Conservation (phyloP, 495 filamentous ascomycete genomes). For the Neurospora sp. region DNA sequence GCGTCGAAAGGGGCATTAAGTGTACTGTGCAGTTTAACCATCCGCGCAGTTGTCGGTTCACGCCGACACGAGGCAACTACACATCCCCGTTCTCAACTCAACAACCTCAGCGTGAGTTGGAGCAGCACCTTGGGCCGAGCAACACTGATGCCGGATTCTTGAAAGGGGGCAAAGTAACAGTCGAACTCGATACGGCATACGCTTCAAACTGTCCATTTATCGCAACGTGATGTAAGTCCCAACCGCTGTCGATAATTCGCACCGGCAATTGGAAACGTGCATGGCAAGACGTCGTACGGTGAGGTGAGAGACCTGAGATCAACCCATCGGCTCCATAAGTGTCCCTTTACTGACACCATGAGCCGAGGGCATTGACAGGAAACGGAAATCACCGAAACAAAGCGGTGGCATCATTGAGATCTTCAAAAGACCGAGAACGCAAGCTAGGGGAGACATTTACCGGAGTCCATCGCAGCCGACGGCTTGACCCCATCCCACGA, state of each 20-base stretch:
- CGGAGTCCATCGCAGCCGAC: not conserved
- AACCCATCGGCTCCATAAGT: not conserved
- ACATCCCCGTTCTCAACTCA: not conserved
- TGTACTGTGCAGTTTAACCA: not conserved
- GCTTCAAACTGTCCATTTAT: not conserved
- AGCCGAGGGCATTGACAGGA: not conserved
- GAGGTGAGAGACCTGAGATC: not conserved
- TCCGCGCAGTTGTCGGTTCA: not conserved
- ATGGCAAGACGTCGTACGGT: not conserved
- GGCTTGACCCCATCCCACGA: not conserved
- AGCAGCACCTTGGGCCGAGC: not conserved
- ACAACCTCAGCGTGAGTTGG: not conserved
- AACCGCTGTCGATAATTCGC: not conserved
- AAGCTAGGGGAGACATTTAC: not conserved
- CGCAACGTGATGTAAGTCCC: not conserved
- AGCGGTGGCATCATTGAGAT: not conserved
- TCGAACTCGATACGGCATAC: not conserved
- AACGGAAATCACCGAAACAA: not conserved
- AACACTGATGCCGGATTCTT: not conserved
- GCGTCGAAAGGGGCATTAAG: not conserved
- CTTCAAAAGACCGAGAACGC: not conserved
- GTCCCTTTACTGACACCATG: not conserved
- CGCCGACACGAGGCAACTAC: not conserved
- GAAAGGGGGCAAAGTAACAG: not conserved
- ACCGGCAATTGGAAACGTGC: not conserved